These are phyloP conservation scores for Chlorophyllum brunneum DNA, from an alignment of 768 basidiomycete genomes.

Conservation along the genomic window DNA sequence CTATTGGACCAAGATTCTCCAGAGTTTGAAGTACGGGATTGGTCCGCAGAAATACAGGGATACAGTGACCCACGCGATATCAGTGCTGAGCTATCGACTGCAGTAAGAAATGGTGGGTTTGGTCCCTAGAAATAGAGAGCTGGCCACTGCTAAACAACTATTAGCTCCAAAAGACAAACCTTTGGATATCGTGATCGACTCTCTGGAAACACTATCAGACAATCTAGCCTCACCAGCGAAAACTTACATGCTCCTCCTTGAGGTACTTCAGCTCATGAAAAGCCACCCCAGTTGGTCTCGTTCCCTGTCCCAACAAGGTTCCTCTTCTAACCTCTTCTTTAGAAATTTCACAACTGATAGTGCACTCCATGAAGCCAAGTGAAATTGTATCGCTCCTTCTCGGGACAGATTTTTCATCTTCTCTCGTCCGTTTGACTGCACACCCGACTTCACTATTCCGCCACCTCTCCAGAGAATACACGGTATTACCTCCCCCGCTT, in stretches of 20 bases:
- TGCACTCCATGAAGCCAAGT: slow-evolving; percentile 51
- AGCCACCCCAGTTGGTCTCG: slow-evolving; percentile 45
- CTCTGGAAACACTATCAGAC: slow-evolving; percentile 58
- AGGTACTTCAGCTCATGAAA: slow-evolving; percentile 41
- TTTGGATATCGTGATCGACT: slow-evolving; percentile 69
- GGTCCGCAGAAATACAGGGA: slow-evolving; percentile 46
- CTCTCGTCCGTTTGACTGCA: slow-evolving; percentile 58
- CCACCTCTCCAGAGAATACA: slow-evolving; percentile 67
- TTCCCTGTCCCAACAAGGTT: neutral
- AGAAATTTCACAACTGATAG: slow-evolving; percentile 56
- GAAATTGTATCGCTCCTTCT: slow-evolving; percentile 51
- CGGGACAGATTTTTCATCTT: slow-evolving; percentile 60
- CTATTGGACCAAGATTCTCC: slow-evolving; percentile 26
- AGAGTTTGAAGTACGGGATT: slow-evolving; percentile 43
- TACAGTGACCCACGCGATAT: slow-evolving; percentile 34
- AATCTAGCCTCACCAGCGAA: slow-evolving; percentile 54
- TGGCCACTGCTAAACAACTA: neutral
- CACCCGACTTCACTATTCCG: slow-evolving; percentile 69
- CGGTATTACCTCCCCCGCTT: slow-evolving; percentile 65
- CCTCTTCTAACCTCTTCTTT: neutral
- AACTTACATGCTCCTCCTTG: slow-evolving; percentile 48
- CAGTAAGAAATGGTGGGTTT: slow-evolving; percentile 38
- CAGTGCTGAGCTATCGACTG: slow-evolving; percentile 32
- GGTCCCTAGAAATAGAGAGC: neutral
- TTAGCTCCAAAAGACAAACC: slow-evolving; percentile 36